phyloP scores from a whole-genome alignment of 1,284 basidiomycete species.

The Thelephora terrestris region DNA sequence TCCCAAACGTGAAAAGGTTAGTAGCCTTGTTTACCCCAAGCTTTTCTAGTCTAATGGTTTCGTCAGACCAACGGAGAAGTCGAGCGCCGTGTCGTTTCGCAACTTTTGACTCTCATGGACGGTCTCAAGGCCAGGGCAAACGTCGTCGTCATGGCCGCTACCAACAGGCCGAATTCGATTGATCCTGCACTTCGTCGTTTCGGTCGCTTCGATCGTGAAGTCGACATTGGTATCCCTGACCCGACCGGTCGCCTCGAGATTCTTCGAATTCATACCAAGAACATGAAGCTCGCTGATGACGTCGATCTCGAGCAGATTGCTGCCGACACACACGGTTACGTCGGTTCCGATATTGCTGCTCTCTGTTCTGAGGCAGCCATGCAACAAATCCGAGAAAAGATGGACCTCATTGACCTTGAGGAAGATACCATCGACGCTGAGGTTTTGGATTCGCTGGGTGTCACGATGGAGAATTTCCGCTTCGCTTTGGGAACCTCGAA shows the following conservation, averaged over 20 bases:
- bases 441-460: slow-evolving; percentile 90
- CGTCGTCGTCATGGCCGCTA: slow-evolving; percentile 99
- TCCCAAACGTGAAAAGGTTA: slow-evolving; percentile 95
- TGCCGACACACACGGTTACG: slow-evolving; percentile 98
- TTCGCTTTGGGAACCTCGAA: slow-evolving; percentile 92
- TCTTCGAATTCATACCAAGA: slow-evolving; percentile 98
- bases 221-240: slow-evolving; percentile 98
- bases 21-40: slow-evolving; percentile 10
- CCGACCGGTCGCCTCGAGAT: slow-evolving; percentile 98
- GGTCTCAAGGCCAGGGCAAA: slow-evolving; percentile 98
- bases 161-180: slow-evolving; percentile 98
- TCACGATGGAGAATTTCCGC: slow-evolving; percentile 98
- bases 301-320: slow-evolving; percentile 97
- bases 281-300: slow-evolving; percentile 98
- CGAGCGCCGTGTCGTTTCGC: slow-evolving; percentile 97
- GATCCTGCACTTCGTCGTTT: slow-evolving; percentile 97
- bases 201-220: slow-evolving; percentile 98
- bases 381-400: slow-evolving; percentile 98
- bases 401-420: slow-evolving; percentile 90
- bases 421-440: slow-evolving; percentile 96
- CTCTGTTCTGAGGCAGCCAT: slow-evolving; percentile 96
- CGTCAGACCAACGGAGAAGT: slow-evolving; percentile 94
- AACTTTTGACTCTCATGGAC: slow-evolving; percentile 97
- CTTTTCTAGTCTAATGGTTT: neutral
- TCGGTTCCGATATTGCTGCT: slow-evolving; percentile 95